Evolutionary conservation across 2,329 filamentous ascomycete species (phyloP).

Genomic region (Colletotrichum shisoi): DNA sequence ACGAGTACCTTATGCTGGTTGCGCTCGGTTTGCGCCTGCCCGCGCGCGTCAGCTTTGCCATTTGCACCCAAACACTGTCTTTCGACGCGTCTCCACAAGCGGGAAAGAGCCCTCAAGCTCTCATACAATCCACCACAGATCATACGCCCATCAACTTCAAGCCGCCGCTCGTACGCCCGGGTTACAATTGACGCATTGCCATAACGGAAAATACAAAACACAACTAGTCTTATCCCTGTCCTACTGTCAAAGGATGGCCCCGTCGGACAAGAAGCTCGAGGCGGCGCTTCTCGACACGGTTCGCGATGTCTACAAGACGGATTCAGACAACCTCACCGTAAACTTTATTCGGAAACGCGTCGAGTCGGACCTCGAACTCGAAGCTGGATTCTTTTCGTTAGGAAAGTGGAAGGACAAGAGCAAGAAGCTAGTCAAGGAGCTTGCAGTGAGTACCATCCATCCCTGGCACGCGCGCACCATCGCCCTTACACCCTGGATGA

Average conservation of each 20-base stretch:
- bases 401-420: conserved; percentile 66
- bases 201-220: no score
- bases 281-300: conserved; percentile 58
- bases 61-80: conserved; percentile 12
- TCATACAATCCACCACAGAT: not conserved
- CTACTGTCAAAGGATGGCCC: conserved; percentile 49
- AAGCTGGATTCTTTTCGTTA: conserved; percentile 59
- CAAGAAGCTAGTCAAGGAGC: conserved; percentile 64
- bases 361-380: conserved; percentile 59
- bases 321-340: conserved; percentile 61
- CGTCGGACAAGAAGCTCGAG: conserved; percentile 54
- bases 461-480: not conserved
- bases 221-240: not conserved
- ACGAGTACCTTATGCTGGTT: conserved; percentile 22
- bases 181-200: not conserved
- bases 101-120: conserved; percentile 19
- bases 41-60: conserved; percentile 17
- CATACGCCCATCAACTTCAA: not conserved
- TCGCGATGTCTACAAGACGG: conserved; percentile 54
- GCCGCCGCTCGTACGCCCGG: no score
- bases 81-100: conserved; percentile 27
- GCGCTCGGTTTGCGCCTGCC: conserved; percentile 23
- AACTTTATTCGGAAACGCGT: conserved; percentile 64
- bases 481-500: not conserved
- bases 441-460: conserved; percentile 56